Evolutionary conservation across 1,284 basidiomycete species (phyloP), one percentile per base, ranked within the genome.

Genomic region (Heterobasidion parviporum): DNA sequence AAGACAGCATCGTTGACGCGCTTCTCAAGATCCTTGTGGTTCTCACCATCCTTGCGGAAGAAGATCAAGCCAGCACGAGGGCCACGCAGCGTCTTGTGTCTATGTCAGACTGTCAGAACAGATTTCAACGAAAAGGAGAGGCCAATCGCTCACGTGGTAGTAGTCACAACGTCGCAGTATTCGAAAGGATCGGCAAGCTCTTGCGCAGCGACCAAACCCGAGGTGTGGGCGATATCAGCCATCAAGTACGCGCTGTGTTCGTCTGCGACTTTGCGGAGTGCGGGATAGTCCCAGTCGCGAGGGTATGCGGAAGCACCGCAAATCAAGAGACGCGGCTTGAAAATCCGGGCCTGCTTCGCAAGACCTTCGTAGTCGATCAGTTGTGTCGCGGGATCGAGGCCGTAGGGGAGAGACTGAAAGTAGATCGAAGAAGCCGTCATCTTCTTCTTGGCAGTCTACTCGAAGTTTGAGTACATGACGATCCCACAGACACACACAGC

Each of bases 371-470:
- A 98, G 79, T 99, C 94, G 66, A 99, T 88, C 65, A 96, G 80
- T 70, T 97, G 90, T 59, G 89, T 92, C 56, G 82, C 72, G 53
- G 89, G 86, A 68, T 87, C 83, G 64, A 99, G 91, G 59, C 83
- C 86, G 71, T 99, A 99, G 52, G 97, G 97, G 72, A 98, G 83
- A 50, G 96, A 98, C 74, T 99, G 95, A 89, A 99, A 99, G 82
- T 99, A 99, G 78, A 99, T 98, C 16, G 96, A 98, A 45, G 96
- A 99, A 32, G 97, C 94, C 54, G 96, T 98, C 85, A 99, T 99
- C 78, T 99, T 99, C 82, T 98, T 97, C 79, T 98, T 98, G 61
- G 94, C 94, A 61, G 95, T 98, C 89, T 90, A 65, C 56, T 12
- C 32, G 16, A 53, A 52, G 50, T 9, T 8, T 45, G 12, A 45